These are phyloP conservation scores for Cercospora janseana DNA, from an alignment of 2,329 filamentous ascomycete species.

Conservation along the genomic window DNA sequence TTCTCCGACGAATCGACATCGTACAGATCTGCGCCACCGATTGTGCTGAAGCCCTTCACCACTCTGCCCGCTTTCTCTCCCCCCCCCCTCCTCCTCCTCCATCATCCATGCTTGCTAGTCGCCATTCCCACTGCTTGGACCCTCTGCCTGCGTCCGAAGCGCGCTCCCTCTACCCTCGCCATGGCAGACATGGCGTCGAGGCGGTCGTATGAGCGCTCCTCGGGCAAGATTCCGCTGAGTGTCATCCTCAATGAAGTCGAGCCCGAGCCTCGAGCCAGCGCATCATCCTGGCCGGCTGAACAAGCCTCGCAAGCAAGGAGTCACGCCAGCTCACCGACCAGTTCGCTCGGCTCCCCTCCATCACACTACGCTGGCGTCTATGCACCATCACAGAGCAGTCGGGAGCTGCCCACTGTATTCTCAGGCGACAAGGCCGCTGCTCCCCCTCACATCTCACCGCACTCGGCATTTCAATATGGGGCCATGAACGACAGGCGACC, in stretches of 20 bases:
- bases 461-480: neutral
- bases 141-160: neutral
- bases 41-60: conserved; percentile 1
- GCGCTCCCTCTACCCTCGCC: neutral
- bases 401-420: neutral
- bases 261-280: neutral
- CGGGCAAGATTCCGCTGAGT: conserved; percentile 18
- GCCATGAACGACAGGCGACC: conserved; percentile 22
- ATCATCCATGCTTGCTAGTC: neutral
- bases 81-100: neutral
- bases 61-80: neutral
- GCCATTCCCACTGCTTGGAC: neutral
- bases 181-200: conserved; percentile 11
- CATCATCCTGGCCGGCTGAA: neutral
- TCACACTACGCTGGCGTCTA: conserved; percentile 3
- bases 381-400: neutral
- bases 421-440: conserved; percentile 1
- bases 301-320: conserved; percentile 11
- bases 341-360: conserved; percentile 12
- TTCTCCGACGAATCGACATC: conserved; percentile 2
- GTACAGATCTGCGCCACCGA: conserved; percentile 1
- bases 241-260: conserved; percentile 14
- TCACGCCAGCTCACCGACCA: conserved; percentile 8
- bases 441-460: neutral
- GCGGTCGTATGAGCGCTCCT: conserved; percentile 12